Evolutionary conservation across 164 flowering plant species (phyloP), one percentile per base, ranked within the genome.

Genomic region (Annona cherimola): DNA sequence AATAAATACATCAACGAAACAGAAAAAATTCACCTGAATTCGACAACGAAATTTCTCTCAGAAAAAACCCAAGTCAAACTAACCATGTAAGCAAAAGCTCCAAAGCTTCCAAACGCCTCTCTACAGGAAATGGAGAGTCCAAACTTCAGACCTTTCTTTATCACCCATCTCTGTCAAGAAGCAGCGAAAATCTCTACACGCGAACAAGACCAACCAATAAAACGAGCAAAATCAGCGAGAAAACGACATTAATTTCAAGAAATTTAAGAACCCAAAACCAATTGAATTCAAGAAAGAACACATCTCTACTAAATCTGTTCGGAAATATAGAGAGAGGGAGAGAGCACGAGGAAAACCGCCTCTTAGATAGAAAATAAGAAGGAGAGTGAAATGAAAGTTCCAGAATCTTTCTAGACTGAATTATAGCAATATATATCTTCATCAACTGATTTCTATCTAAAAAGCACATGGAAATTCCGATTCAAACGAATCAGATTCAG

Each of bases 201-300:
- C 4, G 3, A n/a, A 35, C 3, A 26, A 63, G 35, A 63, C 66
- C 35, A 9, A 9, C 39, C 63, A n/a, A 61, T 61, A n/a, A 61
- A 61, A 46, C n/a, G 65, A 35, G 14, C 39, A 39, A 35, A 67
- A 45, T 61, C 65, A 67, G 42, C 42, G 45, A 74, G 20, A 65
- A 20, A 8, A 60, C 41, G 18, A 4, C 45, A 20, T 19, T 66
- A 61, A 61, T n/a, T 8, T 35, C 35, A 54, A n/a, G 61, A 44
- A 59, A 14, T 44, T 43, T 8, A 61, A 11, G 14, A 42, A n/a
- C 18, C 14, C 43, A 42, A 18, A n/a, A 18, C 4, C 54, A 43
- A 3, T 7, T 19, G 8, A 40, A 18, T 66, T 44, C 67, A 68
- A 61, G 65, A 35, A 18, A 45, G 16, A 73, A 68, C 9, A 44